A percentile compares a stretch with the other conserved stretches of the same genome.
phyloP scores from a whole-genome alignment of 2,329 filamentous ascomycete species.

The Diplodia scrobiculata region DNA sequence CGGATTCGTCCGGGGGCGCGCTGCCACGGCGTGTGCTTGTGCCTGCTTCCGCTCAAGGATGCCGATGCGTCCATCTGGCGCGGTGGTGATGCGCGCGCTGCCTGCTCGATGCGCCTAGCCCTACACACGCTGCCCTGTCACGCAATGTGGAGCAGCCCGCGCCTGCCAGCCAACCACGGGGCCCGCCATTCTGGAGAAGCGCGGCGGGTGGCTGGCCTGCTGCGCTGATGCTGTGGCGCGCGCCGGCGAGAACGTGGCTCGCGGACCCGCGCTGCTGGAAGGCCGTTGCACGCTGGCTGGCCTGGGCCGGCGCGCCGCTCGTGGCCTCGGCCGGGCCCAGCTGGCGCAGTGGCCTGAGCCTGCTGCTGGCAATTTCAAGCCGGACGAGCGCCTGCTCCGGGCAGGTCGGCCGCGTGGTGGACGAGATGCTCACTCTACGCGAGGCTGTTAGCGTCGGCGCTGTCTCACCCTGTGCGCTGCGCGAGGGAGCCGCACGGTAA shows the following conservation, averaged over 20 bases:
- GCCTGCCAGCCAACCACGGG: background rate
- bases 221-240: slow-evolving; percentile 22
- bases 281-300: background rate
- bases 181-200: slow-evolving; percentile 23
- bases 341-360: slow-evolving; percentile 2
- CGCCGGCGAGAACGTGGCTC: slow-evolving; percentile 1
- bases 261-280: slow-evolving; percentile 11
- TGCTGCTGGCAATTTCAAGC: background rate
- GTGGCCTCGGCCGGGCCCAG: background rate
- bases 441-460: slow-evolving; percentile 24
- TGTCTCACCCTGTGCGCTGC: slow-evolving; percentile 17
- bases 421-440: slow-evolving; percentile 4
- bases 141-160: slow-evolving; percentile 9
- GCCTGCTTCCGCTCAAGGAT: slow-evolving; percentile 14
- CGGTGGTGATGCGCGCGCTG: background rate
- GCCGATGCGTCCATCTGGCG: background rate
- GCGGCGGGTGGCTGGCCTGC: slow-evolving; percentile 19
- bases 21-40: slow-evolving; percentile 9
- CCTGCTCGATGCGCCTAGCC: slow-evolving; percentile 12
- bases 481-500: slow-evolving; percentile 21
- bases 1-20: slow-evolving; percentile 12
- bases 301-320: background rate
- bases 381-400: background rate
- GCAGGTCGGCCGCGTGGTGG: slow-evolving; percentile 13
- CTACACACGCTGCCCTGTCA: background rate